Conservation (phyloP, 192 early-diverging fungal species). For the Linderina pennispora region DNA sequence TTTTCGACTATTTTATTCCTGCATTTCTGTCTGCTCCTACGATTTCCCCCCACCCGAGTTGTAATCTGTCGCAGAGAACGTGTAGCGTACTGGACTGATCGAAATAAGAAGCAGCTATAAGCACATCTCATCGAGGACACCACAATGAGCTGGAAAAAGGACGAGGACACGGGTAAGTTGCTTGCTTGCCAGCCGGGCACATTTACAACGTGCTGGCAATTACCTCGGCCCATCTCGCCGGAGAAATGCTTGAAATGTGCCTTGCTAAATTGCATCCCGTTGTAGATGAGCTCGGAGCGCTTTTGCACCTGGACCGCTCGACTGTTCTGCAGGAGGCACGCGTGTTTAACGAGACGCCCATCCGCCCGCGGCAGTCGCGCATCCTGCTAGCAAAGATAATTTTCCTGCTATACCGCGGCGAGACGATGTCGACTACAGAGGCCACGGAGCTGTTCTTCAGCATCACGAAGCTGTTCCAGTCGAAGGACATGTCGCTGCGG, state of each 20-base stretch:
- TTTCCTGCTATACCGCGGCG: conserved; percentile 85
- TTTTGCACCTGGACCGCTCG: conserved; percentile 87
- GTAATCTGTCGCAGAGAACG: too few species aligned
- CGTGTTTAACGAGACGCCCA: conserved; percentile 94
- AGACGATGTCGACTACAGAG: conserved; percentile 87
- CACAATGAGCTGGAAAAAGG: conserved; percentile 45
- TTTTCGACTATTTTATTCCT: too few species aligned
- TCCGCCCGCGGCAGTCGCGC: conserved; percentile 91
- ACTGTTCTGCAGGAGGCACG: conserved; percentile 93
- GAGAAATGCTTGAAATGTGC: background rate
- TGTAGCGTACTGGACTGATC: too few species aligned
- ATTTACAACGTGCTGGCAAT: background rate
- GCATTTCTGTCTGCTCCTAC: too few species aligned
- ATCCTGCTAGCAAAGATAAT: conserved; percentile 89
- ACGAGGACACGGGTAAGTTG: conserved; percentile 46
- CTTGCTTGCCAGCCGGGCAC: too few species aligned
- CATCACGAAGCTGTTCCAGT: conserved; percentile 97
- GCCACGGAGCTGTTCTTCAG: conserved; percentile 98
- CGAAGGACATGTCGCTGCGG: conserved; percentile 85
- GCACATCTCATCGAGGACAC: background rate
- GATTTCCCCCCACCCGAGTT: too few species aligned
- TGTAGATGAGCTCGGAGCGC: conserved; percentile 70
- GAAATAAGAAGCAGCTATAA: background rate
- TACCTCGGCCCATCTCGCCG: background rate
- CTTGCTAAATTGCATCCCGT: background rate